A percentile compares a stretch with the other conserved stretches of the same genome.
Evolutionary conservation across 495 filamentous ascomycete species (phyloP).

Genomic region (Penicillium antarcticum): DNA sequence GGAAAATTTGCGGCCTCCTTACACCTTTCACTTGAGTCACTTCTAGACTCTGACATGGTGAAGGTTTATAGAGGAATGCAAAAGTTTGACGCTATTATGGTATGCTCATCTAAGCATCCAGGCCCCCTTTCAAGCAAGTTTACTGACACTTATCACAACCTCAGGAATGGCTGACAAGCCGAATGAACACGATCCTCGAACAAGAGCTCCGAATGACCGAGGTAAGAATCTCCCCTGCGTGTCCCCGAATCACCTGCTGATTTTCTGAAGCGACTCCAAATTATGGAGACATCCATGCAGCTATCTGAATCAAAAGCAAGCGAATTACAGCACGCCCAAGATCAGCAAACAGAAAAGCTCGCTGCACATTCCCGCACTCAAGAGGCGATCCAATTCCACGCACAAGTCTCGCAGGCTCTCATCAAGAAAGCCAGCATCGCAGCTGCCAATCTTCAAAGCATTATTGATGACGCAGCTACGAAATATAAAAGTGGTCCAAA

Average conservation of each 20-base stretch:
- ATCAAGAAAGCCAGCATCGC: constrained; percentile 34
- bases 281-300: constrained; percentile 33
- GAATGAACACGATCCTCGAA: constrained; percentile 27
- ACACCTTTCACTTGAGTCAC: constrained; percentile 22
- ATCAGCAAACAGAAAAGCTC: constrained; percentile 32
- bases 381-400: constrained; percentile 28
- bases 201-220: constrained; percentile 31
- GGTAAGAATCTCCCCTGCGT: constrained; percentile 17
- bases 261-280: constrained; percentile 31
- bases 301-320: constrained; percentile 33
- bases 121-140: too few species aligned
- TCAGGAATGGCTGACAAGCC: constrained; percentile 29
- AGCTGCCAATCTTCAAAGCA: constrained; percentile 38
- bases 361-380: constrained; percentile 33
- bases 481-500: constrained; percentile 30
- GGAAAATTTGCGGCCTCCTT: constrained; percentile 29
- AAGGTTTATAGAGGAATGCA: constrained; percentile 29
- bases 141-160: not conserved
- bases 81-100: constrained; percentile 29
- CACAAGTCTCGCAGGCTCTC: constrained; percentile 35
- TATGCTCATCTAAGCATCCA: constrained; percentile 13
- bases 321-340: constrained; percentile 35
- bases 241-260: constrained; percentile 10
- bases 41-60: constrained; percentile 24
- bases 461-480: constrained; percentile 37